Conservation (phyloP, 164 flowering plant genomes). For the Akebia trifoliata region DNA sequence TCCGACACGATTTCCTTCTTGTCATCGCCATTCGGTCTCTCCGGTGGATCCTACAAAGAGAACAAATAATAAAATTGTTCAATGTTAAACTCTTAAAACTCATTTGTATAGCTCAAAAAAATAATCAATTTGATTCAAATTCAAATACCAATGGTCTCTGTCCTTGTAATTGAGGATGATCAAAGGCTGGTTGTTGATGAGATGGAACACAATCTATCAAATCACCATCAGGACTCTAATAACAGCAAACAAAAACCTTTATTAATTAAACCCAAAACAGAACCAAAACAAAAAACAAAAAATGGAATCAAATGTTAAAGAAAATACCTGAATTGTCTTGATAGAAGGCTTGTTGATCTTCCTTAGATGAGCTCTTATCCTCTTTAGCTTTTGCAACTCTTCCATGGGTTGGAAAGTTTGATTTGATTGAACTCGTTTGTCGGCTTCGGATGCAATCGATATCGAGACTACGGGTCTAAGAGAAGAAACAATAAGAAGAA, state of each 20-base stretch:
- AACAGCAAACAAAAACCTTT: constrained; percentile 9
- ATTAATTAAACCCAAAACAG: constrained; percentile 8
- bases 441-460: constrained; percentile 4
- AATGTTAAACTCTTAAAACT: background rate
- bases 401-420: constrained; percentile 54
- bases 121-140: background rate
- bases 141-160: constrained; percentile 69
- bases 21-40: constrained; percentile 52
- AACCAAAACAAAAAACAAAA: constrained; percentile 3
- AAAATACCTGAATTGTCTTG: constrained; percentile 75
- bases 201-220: constrained; percentile 75
- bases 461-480: constrained; percentile 24
- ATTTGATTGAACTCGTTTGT: constrained; percentile 14
- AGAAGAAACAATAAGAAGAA: constrained; percentile 43
- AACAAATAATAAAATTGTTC: background rate
- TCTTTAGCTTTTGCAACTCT: constrained; percentile 57
- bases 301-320: constrained; percentile 4
- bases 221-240: constrained; percentile 98
- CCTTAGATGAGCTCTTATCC: constrained; percentile 52
- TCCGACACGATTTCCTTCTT: constrained; percentile 14
- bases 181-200: constrained; percentile 98
- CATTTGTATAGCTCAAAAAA: background rate
- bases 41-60: constrained; percentile 62
- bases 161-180: constrained; percentile 81
- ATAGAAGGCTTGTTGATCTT: constrained; percentile 80